Base-by-base conservation (phyloP, 2,329 filamentous ascomycete genomes). In the Ascochyta clinopodiicola region DNA sequence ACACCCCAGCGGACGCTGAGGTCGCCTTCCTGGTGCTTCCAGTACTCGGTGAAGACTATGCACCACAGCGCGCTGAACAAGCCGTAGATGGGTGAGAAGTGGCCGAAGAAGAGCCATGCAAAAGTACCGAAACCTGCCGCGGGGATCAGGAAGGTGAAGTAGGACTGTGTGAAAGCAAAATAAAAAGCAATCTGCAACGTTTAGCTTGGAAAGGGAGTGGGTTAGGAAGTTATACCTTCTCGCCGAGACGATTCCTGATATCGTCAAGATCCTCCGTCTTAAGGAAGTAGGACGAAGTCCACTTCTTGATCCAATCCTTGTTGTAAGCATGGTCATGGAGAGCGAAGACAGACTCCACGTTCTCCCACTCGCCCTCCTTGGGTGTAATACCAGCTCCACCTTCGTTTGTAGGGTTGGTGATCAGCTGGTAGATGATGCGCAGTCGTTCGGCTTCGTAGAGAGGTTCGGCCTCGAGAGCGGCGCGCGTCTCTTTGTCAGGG, bases 11-110 rank as follows among this genome's bases (percentile, higher is more conserved):
- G 86, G 15, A 96, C 86, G 8, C 89, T 88, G 7, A 98, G 81
- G 70, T 98, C 93, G 1, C 88, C 81, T 75, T 98, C 92, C 74
- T 96, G 91, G 67, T 94, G 89, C 79, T 96, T 96, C 94, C 94
- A 98, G 76, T 90, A 96, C 73, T 98, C 94, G 52, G 96, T 89
- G 71, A 97, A 97, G 43, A 94, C 80, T 2, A 95, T 87, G 53
- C 89, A 74, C 91, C 93, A 96, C n/a, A 96, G 78, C 31, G 87
- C 89, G 70, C 88, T 93, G 39, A 88, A 82, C 1, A 93, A 75
- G 13, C 90, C 91, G 67, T 96, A 97, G 44, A 92, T 76, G 53
- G 87, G 85, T 1, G 93, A 96, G 77, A 92, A 98, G 53, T 89
- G 85, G 8, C 92, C 92, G 0, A 96, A 81, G n/a, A 96, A 79